Percentiles rank a stretch among this genome's conserved stretches.
Conservation (phyloP, 2,329 filamentous ascomycete species). For the Chrysoporthe cubensis region DNA sequence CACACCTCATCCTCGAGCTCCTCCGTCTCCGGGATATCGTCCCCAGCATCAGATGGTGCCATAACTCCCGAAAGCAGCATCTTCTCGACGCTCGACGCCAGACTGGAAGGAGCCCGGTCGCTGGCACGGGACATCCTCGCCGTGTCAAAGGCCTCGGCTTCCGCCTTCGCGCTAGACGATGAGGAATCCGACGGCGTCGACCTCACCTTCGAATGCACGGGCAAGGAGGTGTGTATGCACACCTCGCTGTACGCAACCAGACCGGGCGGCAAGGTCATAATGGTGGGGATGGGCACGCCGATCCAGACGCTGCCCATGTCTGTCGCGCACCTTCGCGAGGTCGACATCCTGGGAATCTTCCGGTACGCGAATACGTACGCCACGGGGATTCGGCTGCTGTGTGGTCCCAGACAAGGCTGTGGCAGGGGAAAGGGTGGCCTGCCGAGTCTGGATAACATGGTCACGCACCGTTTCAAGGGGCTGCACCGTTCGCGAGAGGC, state of each 20-base stretch:
- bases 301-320: conserved; percentile 75
- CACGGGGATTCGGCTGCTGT: conserved; percentile 67
- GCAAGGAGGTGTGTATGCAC: conserved; percentile 75
- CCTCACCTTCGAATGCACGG: conserved; percentile 76
- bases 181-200: conserved; percentile 63
- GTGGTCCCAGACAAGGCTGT: conserved; percentile 46
- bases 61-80: conserved; percentile 52
- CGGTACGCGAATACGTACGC: conserved; percentile 77
- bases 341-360: conserved; percentile 79
- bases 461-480: conserved; percentile 74
- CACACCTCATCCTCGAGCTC: conserved; percentile 49
- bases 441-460: conserved; percentile 69
- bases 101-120: conserved; percentile 55
- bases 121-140: conserved; percentile 55
- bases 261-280: conserved; percentile 72
- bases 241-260: conserved; percentile 73
- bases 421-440: conserved; percentile 47
- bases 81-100: conserved; percentile 48
- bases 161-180: conserved; percentile 28
- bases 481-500: conserved; percentile 64
- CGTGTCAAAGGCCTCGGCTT: conserved; percentile 38
- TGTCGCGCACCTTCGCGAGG: conserved; percentile 72
- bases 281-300: conserved; percentile 80
- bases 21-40: conserved; percentile 53
- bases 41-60: conserved; percentile 45